Evolutionary conservation across 2,329 filamentous ascomycete genomes (phyloP), one percentile per base, ranked within the genome.

Genomic region (Reticulascus tulasneorum): DNA sequence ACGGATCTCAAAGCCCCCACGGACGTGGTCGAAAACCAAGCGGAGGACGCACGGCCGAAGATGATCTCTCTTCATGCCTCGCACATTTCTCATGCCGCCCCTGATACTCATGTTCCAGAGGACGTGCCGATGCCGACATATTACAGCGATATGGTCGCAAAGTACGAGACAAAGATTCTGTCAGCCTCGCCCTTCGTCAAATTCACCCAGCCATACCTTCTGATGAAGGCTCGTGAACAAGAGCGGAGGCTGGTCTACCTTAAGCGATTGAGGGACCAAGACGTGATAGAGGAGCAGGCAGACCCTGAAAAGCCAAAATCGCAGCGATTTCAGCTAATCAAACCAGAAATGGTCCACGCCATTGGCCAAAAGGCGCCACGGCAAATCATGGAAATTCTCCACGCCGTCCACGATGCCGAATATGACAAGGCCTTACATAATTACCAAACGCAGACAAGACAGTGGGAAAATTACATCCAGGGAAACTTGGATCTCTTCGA

Each of bases 161-260:
- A 94, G 51, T 89, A 94, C 52, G 81, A 94, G 53, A 95, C 89
- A 6, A 94, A 91, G 54, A 84, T 98, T 28, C 67, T 98, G 6
- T 98, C 94, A 2, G 88, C 89, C 1, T 98, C 93, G 1, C 93
- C 93, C 0, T 97, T 95, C 55, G 93, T 98, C 47, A 91, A 88
- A 53, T 98, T 97, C 54, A 84, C 86, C 46, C 88, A 93, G 54
- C 93, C 93, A 1, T 94, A 97, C 59, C 75, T 97, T 17, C 73
- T 98, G 23, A 94, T 93, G 73, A 87, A 86, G 53, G 85, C 93
- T 26, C 82, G 93, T 32, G 90, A 96, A 56, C 85, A 96, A 54
- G 93, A 98, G 61, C 75, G 86, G 34, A 80, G 85, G 36, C 69
- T 98, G 6, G 77, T 84, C 2, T 88, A 94, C 55, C 72, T 96